Evolutionary conservation across 768 basidiomycete species (phyloP).

Genomic region (Naganishia friedmannii): DNA sequence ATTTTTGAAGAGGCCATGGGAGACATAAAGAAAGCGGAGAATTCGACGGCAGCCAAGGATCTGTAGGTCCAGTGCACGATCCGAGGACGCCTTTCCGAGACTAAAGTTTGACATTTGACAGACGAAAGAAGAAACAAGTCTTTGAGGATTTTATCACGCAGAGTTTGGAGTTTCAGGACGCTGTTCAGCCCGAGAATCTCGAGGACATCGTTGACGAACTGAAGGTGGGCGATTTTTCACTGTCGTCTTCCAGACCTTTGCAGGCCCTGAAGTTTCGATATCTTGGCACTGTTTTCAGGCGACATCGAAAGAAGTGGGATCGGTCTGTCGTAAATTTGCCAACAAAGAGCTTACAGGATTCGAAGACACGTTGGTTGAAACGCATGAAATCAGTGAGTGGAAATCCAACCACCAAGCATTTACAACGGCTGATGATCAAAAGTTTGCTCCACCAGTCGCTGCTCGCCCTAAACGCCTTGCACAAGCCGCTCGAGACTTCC

Average conservation of each 20-base stretch:
- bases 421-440: neutral
- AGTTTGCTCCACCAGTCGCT: neutral
- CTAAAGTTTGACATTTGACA: neutral
- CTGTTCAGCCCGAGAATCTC: neutral
- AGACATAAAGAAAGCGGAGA: neutral
- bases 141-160: neutral
- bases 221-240: neutral
- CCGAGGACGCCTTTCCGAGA: neutral
- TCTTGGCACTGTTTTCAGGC: neutral
- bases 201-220: neutral
- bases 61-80: neutral
- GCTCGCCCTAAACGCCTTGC: constrained; percentile 2
- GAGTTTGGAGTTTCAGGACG: neutral
- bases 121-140: neutral
- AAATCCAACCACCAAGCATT: no score
- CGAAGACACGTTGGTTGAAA: neutral
- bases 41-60: neutral
- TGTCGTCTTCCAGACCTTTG: no score
- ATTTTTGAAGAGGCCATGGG: neutral
- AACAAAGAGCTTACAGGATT: neutral
- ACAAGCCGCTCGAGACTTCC: constrained; percentile 6
- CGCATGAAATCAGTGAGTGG: neutral
- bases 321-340: neutral
- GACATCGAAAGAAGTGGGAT: neutral
- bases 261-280: no score